Evolutionary conservation across 768 basidiomycete genomes (phyloP).

Genomic region (Tricholomella constricta): DNA sequence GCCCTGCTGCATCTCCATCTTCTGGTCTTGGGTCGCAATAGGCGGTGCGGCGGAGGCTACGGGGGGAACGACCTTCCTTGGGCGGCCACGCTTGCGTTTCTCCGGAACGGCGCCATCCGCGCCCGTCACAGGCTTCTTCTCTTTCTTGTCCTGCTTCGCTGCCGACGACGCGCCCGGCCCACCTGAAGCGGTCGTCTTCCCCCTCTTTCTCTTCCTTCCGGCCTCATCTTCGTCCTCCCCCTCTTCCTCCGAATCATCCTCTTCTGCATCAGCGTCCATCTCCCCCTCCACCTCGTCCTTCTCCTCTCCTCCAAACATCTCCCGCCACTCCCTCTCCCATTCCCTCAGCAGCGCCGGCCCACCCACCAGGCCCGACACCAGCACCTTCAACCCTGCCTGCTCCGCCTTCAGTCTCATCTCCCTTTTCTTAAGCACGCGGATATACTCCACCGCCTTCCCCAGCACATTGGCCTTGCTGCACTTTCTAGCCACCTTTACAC

Average conservation of each 20-base stretch:
- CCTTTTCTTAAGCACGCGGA: slow-evolving; percentile 81
- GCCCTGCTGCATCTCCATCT: slow-evolving; percentile 17
- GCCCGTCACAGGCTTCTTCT: slow-evolving; percentile 44
- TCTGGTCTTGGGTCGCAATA: slow-evolving; percentile 23
- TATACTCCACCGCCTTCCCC: slow-evolving; percentile 90
- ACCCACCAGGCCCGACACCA: slow-evolving; percentile 72
- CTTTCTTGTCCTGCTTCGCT: slow-evolving; percentile 46
- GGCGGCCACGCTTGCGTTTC: slow-evolving; percentile 84
- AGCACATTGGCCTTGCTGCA: slow-evolving; percentile 90
- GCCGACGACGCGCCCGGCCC: slow-evolving; percentile 8
- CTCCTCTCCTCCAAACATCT: slow-evolving; percentile 75
- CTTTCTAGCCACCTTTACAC: slow-evolving; percentile 90
- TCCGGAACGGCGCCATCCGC: slow-evolving; percentile 48
- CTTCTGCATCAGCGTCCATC: slow-evolving; percentile 41
- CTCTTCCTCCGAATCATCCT: slow-evolving; percentile 55
- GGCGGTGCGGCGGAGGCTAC: slow-evolving; percentile 36
- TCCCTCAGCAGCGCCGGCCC: slow-evolving; percentile 69
- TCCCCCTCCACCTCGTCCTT: slow-evolving; percentile 66
- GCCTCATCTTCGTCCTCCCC: slow-evolving; percentile 49
- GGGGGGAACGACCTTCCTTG: slow-evolving; percentile 67
- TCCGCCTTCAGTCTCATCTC: slow-evolving; percentile 73
- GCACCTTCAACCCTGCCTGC: slow-evolving; percentile 70
- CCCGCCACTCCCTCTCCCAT: slow-evolving; percentile 78
- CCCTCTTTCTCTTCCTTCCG: slow-evolving; percentile 63
- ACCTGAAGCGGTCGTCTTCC: slow-evolving; percentile 42